phyloP scores from a whole-genome alignment of 2,329 filamentous ascomycete genomes.

The Diaporthe citrichinensis region DNA sequence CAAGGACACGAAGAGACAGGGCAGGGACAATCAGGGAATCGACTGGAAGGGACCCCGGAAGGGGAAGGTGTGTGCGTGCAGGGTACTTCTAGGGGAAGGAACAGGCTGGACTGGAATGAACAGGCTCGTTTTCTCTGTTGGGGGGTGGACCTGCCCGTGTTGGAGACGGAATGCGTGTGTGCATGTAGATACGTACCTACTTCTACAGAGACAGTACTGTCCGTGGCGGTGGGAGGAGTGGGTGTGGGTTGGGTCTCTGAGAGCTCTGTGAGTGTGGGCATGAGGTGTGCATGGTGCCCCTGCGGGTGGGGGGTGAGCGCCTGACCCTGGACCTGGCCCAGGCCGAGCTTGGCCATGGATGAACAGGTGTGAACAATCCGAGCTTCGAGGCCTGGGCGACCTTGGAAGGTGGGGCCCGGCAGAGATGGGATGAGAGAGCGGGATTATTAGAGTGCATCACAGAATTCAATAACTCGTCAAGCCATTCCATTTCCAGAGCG shows the following conservation, averaged over 20 bases:
- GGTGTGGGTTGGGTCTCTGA: not conserved
- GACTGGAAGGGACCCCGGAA: slow-evolving; percentile 13
- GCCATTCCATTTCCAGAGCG: slow-evolving; percentile 21
- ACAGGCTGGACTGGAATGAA: slow-evolving; percentile 11
- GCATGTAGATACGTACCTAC: not conserved
- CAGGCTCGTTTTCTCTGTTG: slow-evolving; percentile 2
- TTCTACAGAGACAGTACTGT: too few species aligned
- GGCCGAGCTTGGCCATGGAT: slow-evolving; percentile 26
- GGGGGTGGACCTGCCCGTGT: slow-evolving; percentile 17
- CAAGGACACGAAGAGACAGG: slow-evolving; percentile 20
- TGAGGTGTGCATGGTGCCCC: not conserved
- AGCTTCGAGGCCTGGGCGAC: slow-evolving; percentile 14
- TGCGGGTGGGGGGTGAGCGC: not conserved
- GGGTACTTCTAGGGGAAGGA: not conserved
- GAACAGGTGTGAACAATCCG: slow-evolving; percentile 11
- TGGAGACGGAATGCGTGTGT: not conserved
- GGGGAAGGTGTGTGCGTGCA: slow-evolving; percentile 15
- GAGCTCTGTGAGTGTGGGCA: not conserved
- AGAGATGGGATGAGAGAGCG: slow-evolving; percentile 20
- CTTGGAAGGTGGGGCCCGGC: slow-evolving; percentile 28
- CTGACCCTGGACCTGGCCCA: not conserved
- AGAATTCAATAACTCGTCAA: slow-evolving; percentile 23
- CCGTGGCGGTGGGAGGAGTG: not conserved
- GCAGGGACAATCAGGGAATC: not conserved
- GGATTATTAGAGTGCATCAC: slow-evolving; percentile 12